Conservation (phyloP, 2,329 filamentous ascomycete species). For the Proliferodiscus dingleyae region DNA sequence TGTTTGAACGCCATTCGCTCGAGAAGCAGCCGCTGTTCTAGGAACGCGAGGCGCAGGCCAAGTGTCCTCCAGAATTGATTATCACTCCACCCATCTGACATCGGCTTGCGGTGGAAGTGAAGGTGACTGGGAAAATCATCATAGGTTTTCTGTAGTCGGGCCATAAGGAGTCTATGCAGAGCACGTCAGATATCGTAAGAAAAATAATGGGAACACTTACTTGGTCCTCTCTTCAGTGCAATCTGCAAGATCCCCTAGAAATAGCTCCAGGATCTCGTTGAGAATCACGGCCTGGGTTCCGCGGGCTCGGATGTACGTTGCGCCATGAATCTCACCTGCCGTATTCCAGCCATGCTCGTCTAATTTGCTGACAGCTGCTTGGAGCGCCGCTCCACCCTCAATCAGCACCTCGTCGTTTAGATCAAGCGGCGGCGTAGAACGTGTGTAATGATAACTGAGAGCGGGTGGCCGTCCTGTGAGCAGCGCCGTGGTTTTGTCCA, state of each 20-base stretch:
- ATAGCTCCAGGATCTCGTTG: constrained; percentile 56
- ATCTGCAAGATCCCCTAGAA: constrained; percentile 29
- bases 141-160: constrained; percentile 33
- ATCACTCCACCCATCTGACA: too few species aligned
- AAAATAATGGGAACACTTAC: constrained; percentile 8
- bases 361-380: constrained; percentile 35
- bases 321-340: constrained; percentile 37
- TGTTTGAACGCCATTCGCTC: constrained; percentile 50
- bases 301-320: constrained; percentile 43
- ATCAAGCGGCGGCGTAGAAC: constrained; percentile 50
- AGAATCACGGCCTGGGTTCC: constrained; percentile 45
- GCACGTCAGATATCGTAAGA: not conserved
- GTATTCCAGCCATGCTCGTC: constrained; percentile 50
- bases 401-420: constrained; percentile 46
- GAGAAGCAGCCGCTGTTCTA: constrained; percentile 55
- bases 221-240: constrained; percentile 20
- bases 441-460: constrained; percentile 47
- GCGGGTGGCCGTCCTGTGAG: constrained; percentile 52
- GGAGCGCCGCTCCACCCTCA: constrained; percentile 37
- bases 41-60: constrained; percentile 41
- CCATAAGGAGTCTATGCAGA: constrained; percentile 18
- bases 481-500: constrained; percentile 47
- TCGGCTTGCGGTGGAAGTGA: too few species aligned
- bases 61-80: constrained; percentile 42
- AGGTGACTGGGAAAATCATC: constrained; percentile 29